Evolutionary conservation across 108 stramenopile species (phyloP).

Genomic region (Nitzschia sp.): DNA sequence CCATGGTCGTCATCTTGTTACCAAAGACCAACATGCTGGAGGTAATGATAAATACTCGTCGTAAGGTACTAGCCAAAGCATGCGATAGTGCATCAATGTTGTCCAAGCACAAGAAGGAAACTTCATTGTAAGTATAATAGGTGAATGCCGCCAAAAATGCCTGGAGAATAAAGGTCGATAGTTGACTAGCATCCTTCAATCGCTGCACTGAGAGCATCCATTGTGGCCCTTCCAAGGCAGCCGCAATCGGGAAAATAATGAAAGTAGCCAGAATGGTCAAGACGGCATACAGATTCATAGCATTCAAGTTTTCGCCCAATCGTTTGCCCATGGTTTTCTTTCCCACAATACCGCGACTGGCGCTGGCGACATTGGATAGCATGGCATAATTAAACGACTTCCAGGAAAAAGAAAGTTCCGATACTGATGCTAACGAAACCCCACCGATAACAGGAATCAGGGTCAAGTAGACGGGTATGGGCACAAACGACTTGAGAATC

Average conservation of each 20-base stretch:
- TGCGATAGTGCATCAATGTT: constrained; percentile 47
- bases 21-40: constrained; percentile 39
- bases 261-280: constrained; percentile 57
- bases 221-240: constrained; percentile 53
- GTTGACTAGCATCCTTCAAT: constrained; percentile 17
- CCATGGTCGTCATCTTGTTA: constrained; percentile 21
- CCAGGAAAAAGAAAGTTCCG: constrained; percentile 65
- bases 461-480: constrained; percentile 49
- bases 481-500: constrained; percentile 36
- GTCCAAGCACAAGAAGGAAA: constrained; percentile 58
- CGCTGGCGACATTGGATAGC: constrained; percentile 61
- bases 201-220: constrained; percentile 35
- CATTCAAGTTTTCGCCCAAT: constrained; percentile 57
- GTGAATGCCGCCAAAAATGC: constrained; percentile 41
- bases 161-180: not conserved
- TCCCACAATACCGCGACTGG: constrained; percentile 57
- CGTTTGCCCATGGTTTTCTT: constrained; percentile 47
- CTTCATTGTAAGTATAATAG: constrained; percentile 78
- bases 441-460: constrained; percentile 68
- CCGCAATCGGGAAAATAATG: constrained; percentile 47
- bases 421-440: constrained; percentile 62
- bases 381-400: constrained; percentile 62
- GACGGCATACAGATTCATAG: constrained; percentile 63
- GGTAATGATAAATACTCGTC: constrained; percentile 41
- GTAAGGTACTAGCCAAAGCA: constrained; percentile 42